Evolutionary conservation across 257 asterid species (phyloP).

Genomic region (Marsdenia floribunda): DNA sequence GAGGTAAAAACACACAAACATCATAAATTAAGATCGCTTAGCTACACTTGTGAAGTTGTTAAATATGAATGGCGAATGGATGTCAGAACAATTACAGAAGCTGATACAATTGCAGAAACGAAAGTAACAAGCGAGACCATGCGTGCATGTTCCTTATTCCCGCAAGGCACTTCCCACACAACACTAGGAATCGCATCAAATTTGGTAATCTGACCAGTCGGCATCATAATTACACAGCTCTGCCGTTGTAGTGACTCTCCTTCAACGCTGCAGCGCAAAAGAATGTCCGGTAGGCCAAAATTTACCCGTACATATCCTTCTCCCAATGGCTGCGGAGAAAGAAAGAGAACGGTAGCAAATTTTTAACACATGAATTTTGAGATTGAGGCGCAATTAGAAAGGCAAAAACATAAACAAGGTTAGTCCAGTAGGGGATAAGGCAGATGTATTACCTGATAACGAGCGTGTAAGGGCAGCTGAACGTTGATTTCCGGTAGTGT

Average conservation of each 20-base stretch:
- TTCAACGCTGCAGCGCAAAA: conserved; percentile 39
- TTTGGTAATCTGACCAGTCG: conserved; percentile 16
- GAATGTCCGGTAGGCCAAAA: conserved; percentile 51
- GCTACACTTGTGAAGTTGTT: conserved; percentile 6
- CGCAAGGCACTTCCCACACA: conserved; percentile 82
- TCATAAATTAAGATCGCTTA: conserved; percentile 22
- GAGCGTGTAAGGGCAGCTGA: conserved; percentile 76
- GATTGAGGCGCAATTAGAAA: no score
- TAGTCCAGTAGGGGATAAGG: no score
- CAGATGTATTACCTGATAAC: conserved; percentile 48
- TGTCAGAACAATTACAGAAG: conserved; percentile 45
- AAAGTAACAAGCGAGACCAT: conserved; percentile 60
- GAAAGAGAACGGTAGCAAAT: neutral
- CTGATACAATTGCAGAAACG: conserved; percentile 44
- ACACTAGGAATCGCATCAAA: conserved; percentile 17
- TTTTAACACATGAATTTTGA: neutral
- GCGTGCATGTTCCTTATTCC: conserved; percentile 49
- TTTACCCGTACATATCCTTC: conserved; percentile 43
- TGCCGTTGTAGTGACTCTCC: conserved; percentile 11
- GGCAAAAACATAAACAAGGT: no score
- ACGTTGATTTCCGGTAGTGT: conserved; percentile 39
- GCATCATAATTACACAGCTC: conserved; percentile 34
- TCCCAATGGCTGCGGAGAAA: conserved; percentile 59
- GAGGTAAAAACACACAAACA: neutral
- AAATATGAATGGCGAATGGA: conserved; percentile 37